phyloP scores from a whole-genome alignment of 148 eudicot genomes.

The Spergularia marina region DNA sequence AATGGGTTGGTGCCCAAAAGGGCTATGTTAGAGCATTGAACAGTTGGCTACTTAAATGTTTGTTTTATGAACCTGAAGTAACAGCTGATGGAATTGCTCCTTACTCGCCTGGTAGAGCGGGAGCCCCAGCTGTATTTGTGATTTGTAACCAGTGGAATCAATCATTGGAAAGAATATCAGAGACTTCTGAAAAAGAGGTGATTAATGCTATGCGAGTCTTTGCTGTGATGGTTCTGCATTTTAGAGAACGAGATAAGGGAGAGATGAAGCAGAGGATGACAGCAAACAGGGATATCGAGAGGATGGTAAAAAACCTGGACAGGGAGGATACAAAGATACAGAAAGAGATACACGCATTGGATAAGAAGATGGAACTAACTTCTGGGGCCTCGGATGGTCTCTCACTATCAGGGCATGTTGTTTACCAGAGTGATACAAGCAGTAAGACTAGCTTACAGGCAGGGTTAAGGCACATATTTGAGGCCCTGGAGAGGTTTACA shows the following conservation, averaged over 20 bases:
- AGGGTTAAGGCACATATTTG: conserved; percentile 63
- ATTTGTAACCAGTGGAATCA: conserved; percentile 89
- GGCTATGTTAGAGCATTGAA: conserved; percentile 70
- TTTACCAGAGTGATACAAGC: conserved; percentile 85
- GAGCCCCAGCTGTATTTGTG: conserved; percentile 86
- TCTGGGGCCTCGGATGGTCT: conserved; percentile 45
- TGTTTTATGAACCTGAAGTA: conserved; percentile 67
- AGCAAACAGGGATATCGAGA: conserved; percentile 55
- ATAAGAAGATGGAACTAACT: conserved; percentile 55
- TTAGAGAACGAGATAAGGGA: conserved; percentile 73
- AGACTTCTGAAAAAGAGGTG: conserved; percentile 85
- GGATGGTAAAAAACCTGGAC: conserved; percentile 65
- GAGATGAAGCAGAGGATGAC: conserved; percentile 70
- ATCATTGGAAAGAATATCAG: conserved; percentile 71
- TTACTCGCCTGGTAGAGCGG: conserved; percentile 84
- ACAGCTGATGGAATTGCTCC: conserved; percentile 80
- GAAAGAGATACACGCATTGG: conserved; percentile 72
- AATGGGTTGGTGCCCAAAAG: conserved; percentile 75
- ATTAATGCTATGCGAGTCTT: conserved; percentile 68
- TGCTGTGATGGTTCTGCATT: conserved; percentile 56
- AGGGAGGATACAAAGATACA: conserved; percentile 77
- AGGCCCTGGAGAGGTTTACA: conserved; percentile 76
- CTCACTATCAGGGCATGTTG: conserved; percentile 51
- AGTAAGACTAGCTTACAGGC: conserved; percentile 59
- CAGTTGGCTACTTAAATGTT: conserved; percentile 77